These are phyloP conservation scores for Hippophae tibetana DNA, from an alignment of 306 rosid genomes.

Conservation along the genomic window DNA sequence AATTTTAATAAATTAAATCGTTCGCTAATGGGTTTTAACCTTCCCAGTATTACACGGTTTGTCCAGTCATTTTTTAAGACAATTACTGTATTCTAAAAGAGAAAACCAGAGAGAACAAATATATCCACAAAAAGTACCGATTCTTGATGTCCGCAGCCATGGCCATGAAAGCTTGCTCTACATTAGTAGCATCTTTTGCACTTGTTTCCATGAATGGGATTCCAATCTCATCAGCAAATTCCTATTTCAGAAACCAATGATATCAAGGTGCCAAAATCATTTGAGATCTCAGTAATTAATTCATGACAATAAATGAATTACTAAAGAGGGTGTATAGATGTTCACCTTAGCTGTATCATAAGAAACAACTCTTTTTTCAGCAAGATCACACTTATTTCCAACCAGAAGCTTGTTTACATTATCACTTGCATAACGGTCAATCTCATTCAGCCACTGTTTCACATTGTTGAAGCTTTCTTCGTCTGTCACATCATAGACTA, in stretches of 20 bases:
- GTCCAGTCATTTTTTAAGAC: too few species aligned
- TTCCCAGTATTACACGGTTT: too few species aligned
- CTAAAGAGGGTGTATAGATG: neutral
- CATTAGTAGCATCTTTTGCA: conserved; percentile 41
- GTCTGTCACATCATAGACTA: conserved; percentile 50
- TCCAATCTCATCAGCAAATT: conserved; percentile 48
- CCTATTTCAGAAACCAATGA: conserved; percentile 18
- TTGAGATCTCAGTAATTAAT: neutral
- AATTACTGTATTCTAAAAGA: too few species aligned
- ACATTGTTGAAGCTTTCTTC: conserved; percentile 50
- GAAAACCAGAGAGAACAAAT: too few species aligned
- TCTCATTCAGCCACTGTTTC: conserved; percentile 43
- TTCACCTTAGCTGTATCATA: conserved; percentile 44
- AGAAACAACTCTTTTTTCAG: conserved; percentile 45
- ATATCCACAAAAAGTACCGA: conserved; percentile 13
- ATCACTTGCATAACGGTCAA: conserved; percentile 41
- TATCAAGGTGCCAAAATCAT: neutral
- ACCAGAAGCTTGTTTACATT: conserved; percentile 52
- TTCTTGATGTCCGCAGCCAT: conserved; percentile 47
- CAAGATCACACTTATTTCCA: conserved; percentile 41
- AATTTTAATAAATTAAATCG: neutral
- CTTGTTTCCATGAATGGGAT: conserved; percentile 54
- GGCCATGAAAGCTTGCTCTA: conserved; percentile 51
- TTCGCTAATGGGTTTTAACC: neutral
- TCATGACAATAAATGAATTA: neutral